Evolutionary conservation across 805 yeast species (phyloP).

Genomic region (Wickerhamomyces chaumierensis): DNA sequence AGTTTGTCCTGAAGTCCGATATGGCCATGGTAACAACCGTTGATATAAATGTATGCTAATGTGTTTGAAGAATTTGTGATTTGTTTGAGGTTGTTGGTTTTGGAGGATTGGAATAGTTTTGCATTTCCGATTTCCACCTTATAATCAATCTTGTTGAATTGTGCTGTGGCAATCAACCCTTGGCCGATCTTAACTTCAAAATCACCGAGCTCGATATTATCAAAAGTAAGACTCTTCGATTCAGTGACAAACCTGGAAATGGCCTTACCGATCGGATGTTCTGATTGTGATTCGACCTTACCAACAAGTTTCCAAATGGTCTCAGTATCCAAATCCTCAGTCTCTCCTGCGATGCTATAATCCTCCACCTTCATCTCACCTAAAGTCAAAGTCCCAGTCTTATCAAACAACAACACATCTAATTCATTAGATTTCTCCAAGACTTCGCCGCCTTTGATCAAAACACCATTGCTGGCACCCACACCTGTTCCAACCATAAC

Average conservation of each 20-base stretch:
- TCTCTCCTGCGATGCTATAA: constrained; percentile 9
- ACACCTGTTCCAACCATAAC: constrained; percentile 98
- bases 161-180: constrained; percentile 23
- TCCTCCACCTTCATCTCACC: constrained; percentile 55
- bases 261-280: constrained; percentile 83
- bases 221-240: constrained; percentile 3
- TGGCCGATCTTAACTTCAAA: constrained; percentile 26
- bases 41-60: constrained; percentile 44
- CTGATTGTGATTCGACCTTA: constrained; percentile 55
- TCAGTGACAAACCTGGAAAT: constrained; percentile 30
- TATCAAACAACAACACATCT: constrained; percentile 71
- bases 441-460: constrained; percentile 88
- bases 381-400: constrained; percentile 89
- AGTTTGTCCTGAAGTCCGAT: constrained; percentile 58
- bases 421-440: constrained; percentile 63
- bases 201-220: constrained; percentile 6
- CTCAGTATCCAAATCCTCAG: constrained; percentile 3
- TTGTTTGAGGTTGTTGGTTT: constrained; percentile 5
- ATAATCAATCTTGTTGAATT: constrained; percentile 13
- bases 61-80: constrained; percentile 27
- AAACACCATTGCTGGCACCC: constrained; percentile 81
- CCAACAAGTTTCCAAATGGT: constrained; percentile 41
- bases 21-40: constrained; percentile 49
- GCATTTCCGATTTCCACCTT: constrained; percentile 44
- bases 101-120: constrained; percentile 10